Evolutionary conservation across 352 stramenopile genomes (phyloP), one percentile per base, ranked within the genome.

Genomic region (Pythium sp.): DNA sequence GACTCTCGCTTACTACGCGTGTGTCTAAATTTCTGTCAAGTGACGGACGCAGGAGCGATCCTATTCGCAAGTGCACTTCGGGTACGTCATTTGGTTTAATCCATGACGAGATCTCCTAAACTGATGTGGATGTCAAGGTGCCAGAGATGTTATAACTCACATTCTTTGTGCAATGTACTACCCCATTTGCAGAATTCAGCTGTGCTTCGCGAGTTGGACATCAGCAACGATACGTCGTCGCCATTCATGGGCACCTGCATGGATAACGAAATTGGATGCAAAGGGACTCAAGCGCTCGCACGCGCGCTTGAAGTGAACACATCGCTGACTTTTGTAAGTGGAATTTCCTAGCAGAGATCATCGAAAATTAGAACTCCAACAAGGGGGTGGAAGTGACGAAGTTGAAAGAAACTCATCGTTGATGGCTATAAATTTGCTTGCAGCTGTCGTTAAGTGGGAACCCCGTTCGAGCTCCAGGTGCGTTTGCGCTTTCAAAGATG

Each of bases 21-120:
- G 36, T 71, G 69, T 11, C 68, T 86, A 28, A 74, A 77, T 36
- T 73, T 73, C 55, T 86, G 78, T n/a, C 72, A 82, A 34, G 73
- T 86, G 36, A 66, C 78, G 0, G 73, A 82, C 24, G 78, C 74
- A 12, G 78, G 78, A n/a, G 76, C 64, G 12, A 76, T 84, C 46
- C 41, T 84, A 20, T 72, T 86, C n/a, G 70, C 76, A 6, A 82
- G 71, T 24, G 76, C 65, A 36, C 57, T 86, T 55, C 66, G 73
- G 62, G 78, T 83, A 61, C 30, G 62, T 32, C n/a, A 22, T 43
- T 20, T 32, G 2, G 22, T 46, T n/a, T 43, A 5, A 36, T 65
- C 41, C 41, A 47, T 2, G 41, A 7, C 5, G 20, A 26, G 30
- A 53, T 57, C 26, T 5, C 46, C 26, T 47, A 56, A 34, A 47